phyloP scores from a whole-genome alignment of 805 yeast species.

The Debaryomyces prosopidis region DNA sequence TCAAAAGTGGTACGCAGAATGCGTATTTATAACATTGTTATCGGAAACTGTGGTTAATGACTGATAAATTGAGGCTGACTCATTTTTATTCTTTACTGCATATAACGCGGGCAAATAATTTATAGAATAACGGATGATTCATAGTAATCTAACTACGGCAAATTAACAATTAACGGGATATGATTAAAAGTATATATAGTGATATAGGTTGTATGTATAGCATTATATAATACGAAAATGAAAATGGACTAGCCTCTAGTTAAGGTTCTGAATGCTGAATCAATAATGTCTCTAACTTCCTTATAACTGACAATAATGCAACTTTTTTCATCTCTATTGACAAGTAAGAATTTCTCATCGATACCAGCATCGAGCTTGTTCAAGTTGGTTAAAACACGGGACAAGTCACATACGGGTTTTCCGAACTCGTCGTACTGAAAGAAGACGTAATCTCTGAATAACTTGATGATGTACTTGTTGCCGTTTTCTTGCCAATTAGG shows the following conservation, averaged over 20 bases:
- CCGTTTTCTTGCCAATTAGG: slow-evolving; percentile 71
- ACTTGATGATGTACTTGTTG: slow-evolving; percentile 55
- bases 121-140: too few relatives aligned
- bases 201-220: neutral
- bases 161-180: neutral
- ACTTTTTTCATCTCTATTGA: slow-evolving; percentile 80
- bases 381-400: slow-evolving; percentile 73
- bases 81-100: neutral
- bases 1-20: neutral
- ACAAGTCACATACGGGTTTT: slow-evolving; percentile 74
- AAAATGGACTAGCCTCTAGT: slow-evolving; percentile 11
- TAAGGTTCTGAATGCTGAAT: slow-evolving; percentile 62
- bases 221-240: neutral
- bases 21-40: too few relatives aligned
- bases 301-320: slow-evolving; percentile 84
- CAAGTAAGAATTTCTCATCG: slow-evolving; percentile 77
- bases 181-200: neutral
- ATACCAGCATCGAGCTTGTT: slow-evolving; percentile 92
- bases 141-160: too few relatives aligned
- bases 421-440: slow-evolving; percentile 81
- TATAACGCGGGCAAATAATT: neutral
- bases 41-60: neutral
- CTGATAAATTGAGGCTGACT: neutral
- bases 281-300: slow-evolving; percentile 74
- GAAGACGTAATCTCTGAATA: slow-evolving; percentile 83